phyloP scores from a whole-genome alignment of 2,329 filamentous ascomycete genomes.

The Aureobasidium sp. region DNA sequence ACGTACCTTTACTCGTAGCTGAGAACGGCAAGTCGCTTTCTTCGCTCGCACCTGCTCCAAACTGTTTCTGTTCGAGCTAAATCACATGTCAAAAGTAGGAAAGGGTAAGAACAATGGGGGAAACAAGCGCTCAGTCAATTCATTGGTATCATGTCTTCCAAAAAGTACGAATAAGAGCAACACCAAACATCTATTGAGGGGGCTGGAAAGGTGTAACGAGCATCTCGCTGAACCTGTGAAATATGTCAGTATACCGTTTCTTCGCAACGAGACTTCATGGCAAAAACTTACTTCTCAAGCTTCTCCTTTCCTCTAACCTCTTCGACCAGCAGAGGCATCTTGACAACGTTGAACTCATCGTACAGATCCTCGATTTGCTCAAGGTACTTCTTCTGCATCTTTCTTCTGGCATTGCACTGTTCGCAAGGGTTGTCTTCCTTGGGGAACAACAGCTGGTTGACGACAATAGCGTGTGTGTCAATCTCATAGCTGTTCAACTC shows the following conservation, averaged over 20 bases:
- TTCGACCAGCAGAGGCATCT: constrained; percentile 93
- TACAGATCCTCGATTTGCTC: constrained; percentile 98
- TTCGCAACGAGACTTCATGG: too few relatives aligned
- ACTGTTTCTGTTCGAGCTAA: too few relatives aligned
- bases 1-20: not conserved
- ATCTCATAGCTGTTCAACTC: constrained; percentile 89
- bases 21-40: not conserved
- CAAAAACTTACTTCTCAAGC: constrained; percentile 56
- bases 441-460: constrained; percentile 95
- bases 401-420: constrained; percentile 86
- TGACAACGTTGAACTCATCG: constrained; percentile 97
- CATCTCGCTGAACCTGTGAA: constrained; percentile 65
- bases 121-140: constrained; percentile 5
- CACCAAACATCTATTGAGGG: constrained; percentile 31
- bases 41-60: not conserved
- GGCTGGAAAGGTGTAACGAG: constrained; percentile 67
- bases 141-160: constrained; percentile 11
- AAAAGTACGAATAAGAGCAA: not conserved
- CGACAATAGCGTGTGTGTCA: constrained; percentile 94
- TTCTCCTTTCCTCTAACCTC: constrained; percentile 94
- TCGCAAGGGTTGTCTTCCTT: constrained; percentile 78
- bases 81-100: not conserved
- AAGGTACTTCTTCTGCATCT: constrained; percentile 99
- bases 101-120: not conserved
- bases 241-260: constrained; percentile 14